Evolutionary conservation across 2,329 filamentous ascomycete genomes (phyloP).

Genomic region (Cucurbitaria berberidis): DNA sequence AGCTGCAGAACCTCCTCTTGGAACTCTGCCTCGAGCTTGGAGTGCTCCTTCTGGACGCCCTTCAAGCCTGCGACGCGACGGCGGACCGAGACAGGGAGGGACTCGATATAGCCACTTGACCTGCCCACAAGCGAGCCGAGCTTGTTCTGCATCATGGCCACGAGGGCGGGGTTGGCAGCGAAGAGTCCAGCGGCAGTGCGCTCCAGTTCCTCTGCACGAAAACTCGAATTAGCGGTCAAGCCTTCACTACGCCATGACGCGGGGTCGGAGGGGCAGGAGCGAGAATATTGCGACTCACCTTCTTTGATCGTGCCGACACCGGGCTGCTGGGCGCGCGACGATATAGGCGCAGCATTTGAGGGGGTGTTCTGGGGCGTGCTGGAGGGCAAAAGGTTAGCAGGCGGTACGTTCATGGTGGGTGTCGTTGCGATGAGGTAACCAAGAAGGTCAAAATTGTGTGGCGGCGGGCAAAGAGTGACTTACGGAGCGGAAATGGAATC

Average conservation of each 20-base stretch:
- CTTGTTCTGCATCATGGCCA: conserved; percentile 97
- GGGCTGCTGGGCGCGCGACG: conserved; percentile 94
- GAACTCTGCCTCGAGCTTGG: conserved; percentile 97
- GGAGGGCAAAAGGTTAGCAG: conserved; percentile 41
- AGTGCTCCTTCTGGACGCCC: conserved; percentile 98
- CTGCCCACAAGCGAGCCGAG: conserved; percentile 90
- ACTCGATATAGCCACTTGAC: conserved; percentile 98
- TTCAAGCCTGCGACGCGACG: conserved; percentile 94
- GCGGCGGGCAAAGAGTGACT: conserved; percentile 49
- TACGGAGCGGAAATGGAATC: conserved; percentile 69
- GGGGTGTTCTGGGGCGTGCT: conserved; percentile 99
- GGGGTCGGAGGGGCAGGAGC: conserved; percentile 39
- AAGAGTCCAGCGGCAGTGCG: conserved; percentile 90
- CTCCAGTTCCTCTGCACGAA: conserved; percentile 80
- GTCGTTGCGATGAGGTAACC: conserved; percentile 17
- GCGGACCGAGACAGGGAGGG: conserved; percentile 84
- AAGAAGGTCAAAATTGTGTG: conserved; percentile 33
- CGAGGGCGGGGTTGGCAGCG: conserved; percentile 90
- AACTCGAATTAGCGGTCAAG: conserved; percentile 48
- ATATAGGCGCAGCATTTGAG: conserved; percentile 93
- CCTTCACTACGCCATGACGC: conserved; percentile 26
- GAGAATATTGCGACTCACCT: conserved; percentile 64
- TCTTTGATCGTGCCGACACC: conserved; percentile 95
- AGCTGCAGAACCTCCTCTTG: conserved; percentile 97
- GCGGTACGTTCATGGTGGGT: conserved; percentile 41